These are phyloP conservation scores for Metarhizium humberi DNA, from an alignment of 2,329 filamentous ascomycete species.

Conservation along the genomic window DNA sequence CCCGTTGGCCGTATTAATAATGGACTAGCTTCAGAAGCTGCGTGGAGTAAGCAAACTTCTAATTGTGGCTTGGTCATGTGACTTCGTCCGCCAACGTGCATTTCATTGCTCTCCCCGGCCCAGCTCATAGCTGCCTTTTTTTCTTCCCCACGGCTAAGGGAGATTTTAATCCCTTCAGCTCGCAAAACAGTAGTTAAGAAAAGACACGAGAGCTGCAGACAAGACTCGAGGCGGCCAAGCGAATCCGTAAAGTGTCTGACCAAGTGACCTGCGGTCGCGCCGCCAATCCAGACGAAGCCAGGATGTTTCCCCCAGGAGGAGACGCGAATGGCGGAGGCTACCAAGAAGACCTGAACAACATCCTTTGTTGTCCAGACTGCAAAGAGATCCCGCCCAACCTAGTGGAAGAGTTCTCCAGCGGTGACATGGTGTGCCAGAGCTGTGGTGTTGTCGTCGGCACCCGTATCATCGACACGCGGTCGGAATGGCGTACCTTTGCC, in stretches of 20 bases:
- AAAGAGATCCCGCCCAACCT: slow-evolving; percentile 86
- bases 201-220: slow-evolving; percentile 21
- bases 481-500: slow-evolving; percentile 97
- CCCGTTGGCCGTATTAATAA: too few species aligned
- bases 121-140: slow-evolving; percentile 36
- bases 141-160: slow-evolving; percentile 20
- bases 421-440: slow-evolving; percentile 85
- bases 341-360: slow-evolving; percentile 79
- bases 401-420: slow-evolving; percentile 83
- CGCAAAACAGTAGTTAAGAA: slow-evolving; percentile 21
- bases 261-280: slow-evolving; percentile 33
- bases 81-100: slow-evolving; percentile 51
- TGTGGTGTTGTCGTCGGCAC: slow-evolving; percentile 88
- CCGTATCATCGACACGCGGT: slow-evolving; percentile 88
- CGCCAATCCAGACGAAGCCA: slow-evolving; percentile 29
- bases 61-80: background rate
- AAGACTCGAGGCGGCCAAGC: slow-evolving; percentile 23
- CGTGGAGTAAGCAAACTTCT: too few species aligned
- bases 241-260: slow-evolving; percentile 27
- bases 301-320: slow-evolving; percentile 35
- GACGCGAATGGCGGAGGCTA: slow-evolving; percentile 17
- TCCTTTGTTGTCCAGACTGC: slow-evolving; percentile 83
- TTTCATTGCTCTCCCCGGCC: slow-evolving; percentile 58
- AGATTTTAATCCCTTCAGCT: slow-evolving; percentile 10
- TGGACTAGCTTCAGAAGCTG: too few species aligned